Evolutionary conservation across 331 rosid genomes (phyloP), one percentile per base, ranked within the genome.

Genomic region (Spiraea crenata): DNA sequence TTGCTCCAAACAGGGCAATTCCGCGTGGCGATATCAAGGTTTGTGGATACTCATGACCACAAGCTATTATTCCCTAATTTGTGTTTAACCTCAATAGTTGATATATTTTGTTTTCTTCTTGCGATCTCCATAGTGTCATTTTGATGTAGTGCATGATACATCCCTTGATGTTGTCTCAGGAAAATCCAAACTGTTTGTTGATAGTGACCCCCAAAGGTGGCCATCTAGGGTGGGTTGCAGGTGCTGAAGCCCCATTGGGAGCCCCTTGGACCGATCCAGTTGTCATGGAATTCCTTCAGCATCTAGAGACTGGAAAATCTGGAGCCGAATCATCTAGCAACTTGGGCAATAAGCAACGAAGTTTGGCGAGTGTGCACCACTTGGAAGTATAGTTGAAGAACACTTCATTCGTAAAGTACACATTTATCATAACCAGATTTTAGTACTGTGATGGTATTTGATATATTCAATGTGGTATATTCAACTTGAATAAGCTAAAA

Each of bases 141-240:
- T 46, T 34, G 0, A 9, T 3, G 17, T 13, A 25, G 14, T 31
- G n/a, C 39, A 16, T 9, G 9, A 9, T 61, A n/a, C 31, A 46
- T 69, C 16, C 48, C 16, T 57, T 74, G 16, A 57, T 78, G 40
- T 80, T 59, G 37, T 84, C 60, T 34, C 82, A 91, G 99, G 91
- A 83, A 75, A 93, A 93, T 79, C 86, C 92, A 17, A 85, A 93
- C 70, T 91, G 97, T 85, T 61, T 93, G 80, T 82, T 93, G 77
- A 72, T 91, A 68, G 95, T 93, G 86, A 93, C 99, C 50, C 87
- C 99, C 40, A 77, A 91, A 80, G 99, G 99, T 35, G 97, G 99
- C 13, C 99, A 93, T 80, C 74, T 93, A 64, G 99, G 97, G 31
- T 91, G 97, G 99, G 90, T 93, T 74, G 99, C 99, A 41, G 99